Conservation (phyloP, 495 filamentous ascomycete genomes). For the Opeltia flavorubescens region DNA sequence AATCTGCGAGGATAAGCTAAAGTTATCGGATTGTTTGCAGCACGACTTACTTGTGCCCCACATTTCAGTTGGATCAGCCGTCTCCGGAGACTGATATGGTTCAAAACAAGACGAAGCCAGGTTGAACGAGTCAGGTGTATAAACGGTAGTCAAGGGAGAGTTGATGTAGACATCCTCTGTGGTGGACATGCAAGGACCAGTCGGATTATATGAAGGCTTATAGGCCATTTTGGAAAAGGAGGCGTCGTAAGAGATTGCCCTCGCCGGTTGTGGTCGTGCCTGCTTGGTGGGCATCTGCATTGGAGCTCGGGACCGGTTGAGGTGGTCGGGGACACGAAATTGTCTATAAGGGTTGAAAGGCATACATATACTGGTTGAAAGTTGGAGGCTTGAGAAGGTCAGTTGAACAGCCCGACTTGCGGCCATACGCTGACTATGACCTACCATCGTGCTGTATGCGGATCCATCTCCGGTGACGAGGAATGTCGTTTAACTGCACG, state of each 20-base stretch:
- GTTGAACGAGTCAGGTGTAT: neutral
- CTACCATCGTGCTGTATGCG: constrained; percentile 8
- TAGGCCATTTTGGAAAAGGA: neutral
- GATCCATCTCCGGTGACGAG: constrained; percentile 3
- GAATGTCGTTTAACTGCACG: constrained; percentile 3
- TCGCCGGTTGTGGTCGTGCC: neutral
- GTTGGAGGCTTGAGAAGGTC: constrained; percentile 1
- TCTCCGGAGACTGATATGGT: neutral
- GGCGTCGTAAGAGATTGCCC: neutral
- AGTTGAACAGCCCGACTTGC: neutral
- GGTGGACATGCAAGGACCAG: neutral
- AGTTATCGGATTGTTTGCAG: neutral
- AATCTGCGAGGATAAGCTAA: neutral
- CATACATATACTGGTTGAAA: constrained; percentile 6
- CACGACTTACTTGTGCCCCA: neutral
- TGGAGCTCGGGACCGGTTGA: neutral
- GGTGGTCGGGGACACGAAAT: constrained; percentile 2
- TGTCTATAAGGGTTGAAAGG: constrained; percentile 2
- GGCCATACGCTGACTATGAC: neutral
- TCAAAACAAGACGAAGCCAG: neutral
- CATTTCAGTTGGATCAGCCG: neutral
- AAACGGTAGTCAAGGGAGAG: neutral
- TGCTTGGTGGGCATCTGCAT: neutral
- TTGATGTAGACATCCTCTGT: neutral
- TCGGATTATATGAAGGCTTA: neutral